Conservation (phyloP, 176 grass and related monocot species). For the Triticum turgidum region DNA sequence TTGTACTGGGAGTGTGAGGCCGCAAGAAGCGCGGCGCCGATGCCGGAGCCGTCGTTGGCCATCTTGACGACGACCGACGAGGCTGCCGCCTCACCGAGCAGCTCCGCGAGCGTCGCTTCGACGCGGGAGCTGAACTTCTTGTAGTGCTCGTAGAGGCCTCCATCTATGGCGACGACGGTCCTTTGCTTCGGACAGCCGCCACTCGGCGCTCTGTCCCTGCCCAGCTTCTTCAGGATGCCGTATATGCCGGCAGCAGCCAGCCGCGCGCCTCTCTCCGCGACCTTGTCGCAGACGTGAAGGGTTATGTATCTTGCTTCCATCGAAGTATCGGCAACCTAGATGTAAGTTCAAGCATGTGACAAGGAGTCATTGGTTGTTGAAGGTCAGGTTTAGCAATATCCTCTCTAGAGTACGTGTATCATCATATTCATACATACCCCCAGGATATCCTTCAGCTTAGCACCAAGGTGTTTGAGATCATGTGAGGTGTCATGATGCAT, state of each 20-base stretch:
- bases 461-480: constrained; percentile 69
- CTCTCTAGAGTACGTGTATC: neutral
- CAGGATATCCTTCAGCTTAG: constrained; percentile 85
- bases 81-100: constrained; percentile 61
- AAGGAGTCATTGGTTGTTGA: constrained; percentile 15
- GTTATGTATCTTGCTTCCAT: constrained; percentile 77
- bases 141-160: constrained; percentile 88
- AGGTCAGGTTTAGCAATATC: neutral
- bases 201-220: constrained; percentile 42
- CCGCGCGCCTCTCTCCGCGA: constrained; percentile 68
- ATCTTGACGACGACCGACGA: constrained; percentile 65
- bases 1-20: constrained; percentile 82
- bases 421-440: constrained; percentile 58
- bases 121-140: constrained; percentile 70
- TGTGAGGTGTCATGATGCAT: constrained; percentile 93
- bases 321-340: constrained; percentile 56
- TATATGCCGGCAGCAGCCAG: constrained; percentile 77
- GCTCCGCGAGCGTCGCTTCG: constrained; percentile 55
- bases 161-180: constrained; percentile 69
- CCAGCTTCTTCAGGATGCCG: constrained; percentile 81
- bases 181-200: constrained; percentile 30
- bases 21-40: constrained; percentile 76
- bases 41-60: constrained; percentile 85
- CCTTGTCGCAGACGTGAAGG: constrained; percentile 62
- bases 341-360: neutral